Base-by-base conservation (phyloP, 805 yeast species). In the Kuraishia piskuri region DNA sequence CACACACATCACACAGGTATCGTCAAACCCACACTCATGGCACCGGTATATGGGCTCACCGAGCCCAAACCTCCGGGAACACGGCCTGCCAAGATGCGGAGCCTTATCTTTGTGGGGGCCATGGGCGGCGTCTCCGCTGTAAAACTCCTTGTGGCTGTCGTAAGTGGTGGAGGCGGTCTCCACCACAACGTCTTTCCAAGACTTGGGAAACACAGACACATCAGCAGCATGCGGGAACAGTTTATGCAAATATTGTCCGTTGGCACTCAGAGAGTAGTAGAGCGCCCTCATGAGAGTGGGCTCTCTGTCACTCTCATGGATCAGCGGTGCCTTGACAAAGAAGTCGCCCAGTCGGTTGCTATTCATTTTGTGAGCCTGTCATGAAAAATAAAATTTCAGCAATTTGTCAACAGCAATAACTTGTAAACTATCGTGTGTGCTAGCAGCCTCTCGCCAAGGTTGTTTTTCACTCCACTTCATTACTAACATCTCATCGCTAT, bases 11-110 rank as follows among this genome's bases (percentile, higher is more conserved):
- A 88, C 90, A 72, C 95, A 88, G 0, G 91, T 84, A 8, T 81
- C 82, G 66, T 88, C 96, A 56, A 77, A 79, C 0, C 88, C 89
- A 72, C 96, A 88, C 54, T 86, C 88, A 36, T 73, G 73, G 62
- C 96, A 88, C 53, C 89, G 72, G 63, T 84, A 88, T 21, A 86
- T 84, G 0, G 85, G 82, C 56, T 84, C 88, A 22, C 86, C 86
- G 2, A 66, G 61, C 45, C 73, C 75, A 58, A 88, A 82, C 37
- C 79, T 73, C 53, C 83, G 73, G 2, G 90, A 86, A 70, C 96
- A 88, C 20, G 83, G 81, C 59, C 84, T 77, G n/a, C 82, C 84
- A 2, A 68, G 63, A 53, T 87, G 88, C 45, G 71, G 66, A 31
- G 68, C 64, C 37, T 53, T 54, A 7, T 25, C 36, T n/a, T 48